Evolutionary conservation across 73 alveolate genomes (phyloP).

Genomic region (Tetrahymena borealis): DNA sequence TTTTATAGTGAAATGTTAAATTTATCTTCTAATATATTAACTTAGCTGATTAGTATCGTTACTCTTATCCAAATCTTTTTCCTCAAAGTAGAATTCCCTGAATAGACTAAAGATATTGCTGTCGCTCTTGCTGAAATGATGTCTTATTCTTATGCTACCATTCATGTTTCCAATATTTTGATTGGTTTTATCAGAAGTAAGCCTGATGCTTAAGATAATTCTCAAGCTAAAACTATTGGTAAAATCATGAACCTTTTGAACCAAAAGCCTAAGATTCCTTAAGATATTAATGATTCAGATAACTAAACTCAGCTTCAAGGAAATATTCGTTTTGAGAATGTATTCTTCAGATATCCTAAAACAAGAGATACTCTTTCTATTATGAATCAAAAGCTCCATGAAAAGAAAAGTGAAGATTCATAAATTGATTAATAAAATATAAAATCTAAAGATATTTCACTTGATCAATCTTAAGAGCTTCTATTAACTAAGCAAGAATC

Average conservation of each 20-base stretch:
- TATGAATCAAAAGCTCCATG: not conserved
- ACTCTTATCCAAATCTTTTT: constrained; percentile 1
- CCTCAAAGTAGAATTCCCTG: not conserved
- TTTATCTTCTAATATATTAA: not conserved
- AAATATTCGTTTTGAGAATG: constrained; percentile 63
- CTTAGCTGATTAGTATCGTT: not conserved
- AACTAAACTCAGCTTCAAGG: constrained; percentile 51
- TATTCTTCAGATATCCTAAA: constrained; percentile 70
- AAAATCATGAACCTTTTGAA: constrained; percentile 10
- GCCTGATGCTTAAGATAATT: not conserved
- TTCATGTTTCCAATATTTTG: not conserved
- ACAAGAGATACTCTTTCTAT: constrained; percentile 47
- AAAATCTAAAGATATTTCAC: constrained; percentile 57
- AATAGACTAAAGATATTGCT: too few species aligned
- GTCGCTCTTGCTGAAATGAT: not conserved
- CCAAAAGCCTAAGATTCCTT: not conserved
- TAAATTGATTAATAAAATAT: constrained; percentile 49
- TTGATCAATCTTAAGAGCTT: constrained; percentile 58
- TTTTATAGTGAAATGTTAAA: not conserved
- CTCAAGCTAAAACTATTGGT: constrained; percentile 7
- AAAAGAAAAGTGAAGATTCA: too few species aligned
- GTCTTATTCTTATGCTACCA: not conserved
- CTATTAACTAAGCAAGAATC: not conserved
- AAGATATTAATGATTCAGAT: constrained; percentile 16
- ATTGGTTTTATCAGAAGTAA: not conserved